Base-by-base conservation (phyloP, 495 filamentous ascomycete genomes). In the Neurospora sp. region DNA sequence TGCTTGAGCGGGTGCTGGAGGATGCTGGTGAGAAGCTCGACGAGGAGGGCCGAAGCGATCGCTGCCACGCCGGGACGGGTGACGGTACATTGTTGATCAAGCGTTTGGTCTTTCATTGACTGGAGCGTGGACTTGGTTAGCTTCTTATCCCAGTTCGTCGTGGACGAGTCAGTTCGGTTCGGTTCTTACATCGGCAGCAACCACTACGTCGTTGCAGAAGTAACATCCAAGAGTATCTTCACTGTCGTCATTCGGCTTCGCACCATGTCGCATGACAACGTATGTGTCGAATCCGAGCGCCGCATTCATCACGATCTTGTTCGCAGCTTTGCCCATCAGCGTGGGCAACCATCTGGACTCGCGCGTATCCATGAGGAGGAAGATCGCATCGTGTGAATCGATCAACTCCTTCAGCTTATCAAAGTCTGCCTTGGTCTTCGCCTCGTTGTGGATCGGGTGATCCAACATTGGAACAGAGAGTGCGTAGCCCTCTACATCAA, bases 61-160 rank as follows among this genome's bases (percentile, higher is more conserved):
- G 93, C 90, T 70, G 96, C 95, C 46, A 97, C 90, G 9, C 95
- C 96, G 18, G 96, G 96, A 9, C 96, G 90, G 38, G 96, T 98
- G 39, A 99, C 96, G 0, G 96, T 99, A 82, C 96, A 99, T 83
- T 99, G 96, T 79, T 98, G 96, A 79, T 99, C 96, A 5, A 99
- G 90, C 1, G 96, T 98, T 79, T 93, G 91, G 78, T 97, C 93
- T 78, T 94, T 95, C 78, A 97, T 85, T 35, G 95, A 97, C 93
- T 96, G 75, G 27, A 4, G 8, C 35, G 27, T 72, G n/a, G 5
- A 35, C 62, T n/a, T 31, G 69, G 80, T 92, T 75, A 91, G 88
- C 39, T 35, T 27, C 10, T 27, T 38, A 12, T 16, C 5, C 38
- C 11, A 27, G 16, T 49, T 31, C 66, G 73, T 72, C 71, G 18